Evolutionary conservation across 768 basidiomycete genomes (phyloP).

Genomic region (Pisolithus marmoratus): DNA sequence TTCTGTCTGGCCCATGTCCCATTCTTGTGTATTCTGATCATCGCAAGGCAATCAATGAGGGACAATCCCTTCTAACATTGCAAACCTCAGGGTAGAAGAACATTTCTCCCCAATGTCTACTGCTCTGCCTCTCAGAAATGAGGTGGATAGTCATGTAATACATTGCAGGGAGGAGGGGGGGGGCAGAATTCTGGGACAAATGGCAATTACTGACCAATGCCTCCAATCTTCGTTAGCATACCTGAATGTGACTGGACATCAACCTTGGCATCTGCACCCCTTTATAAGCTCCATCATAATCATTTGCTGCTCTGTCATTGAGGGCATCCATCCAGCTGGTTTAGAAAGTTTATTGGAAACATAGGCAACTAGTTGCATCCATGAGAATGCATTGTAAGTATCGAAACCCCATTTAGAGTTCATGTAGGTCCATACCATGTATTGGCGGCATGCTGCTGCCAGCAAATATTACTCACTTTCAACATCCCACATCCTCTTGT

Average conservation of each 20-base stretch:
- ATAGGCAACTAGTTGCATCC: no score
- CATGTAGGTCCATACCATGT: no score
- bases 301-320: no score
- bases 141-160: constrained; percentile 96
- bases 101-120: constrained; percentile 91
- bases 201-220: neutral
- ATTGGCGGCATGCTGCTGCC: no score
- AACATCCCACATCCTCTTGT: no score
- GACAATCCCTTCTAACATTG: constrained; percentile 89
- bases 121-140: constrained; percentile 78
- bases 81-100: constrained; percentile 67
- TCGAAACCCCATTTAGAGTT: no score
- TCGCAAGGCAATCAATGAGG: constrained; percentile 94
- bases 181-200: constrained; percentile 74
- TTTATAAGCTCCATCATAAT: constrained; percentile 91
- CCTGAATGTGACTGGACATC: constrained; percentile 85
- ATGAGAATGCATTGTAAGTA: no score
- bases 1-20: no score
- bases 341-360: no score
- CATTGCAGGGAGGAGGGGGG: constrained; percentile 84
- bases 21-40: constrained; percentile 99
- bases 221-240: constrained; percentile 33
- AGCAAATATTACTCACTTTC: no score
- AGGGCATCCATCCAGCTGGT: no score
- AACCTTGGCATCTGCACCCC: constrained; percentile 71